Evolutionary conservation across 345 rosid genomes (phyloP), one percentile per base, ranked within the genome.

Genomic region (Noccaea caerulescens): DNA sequence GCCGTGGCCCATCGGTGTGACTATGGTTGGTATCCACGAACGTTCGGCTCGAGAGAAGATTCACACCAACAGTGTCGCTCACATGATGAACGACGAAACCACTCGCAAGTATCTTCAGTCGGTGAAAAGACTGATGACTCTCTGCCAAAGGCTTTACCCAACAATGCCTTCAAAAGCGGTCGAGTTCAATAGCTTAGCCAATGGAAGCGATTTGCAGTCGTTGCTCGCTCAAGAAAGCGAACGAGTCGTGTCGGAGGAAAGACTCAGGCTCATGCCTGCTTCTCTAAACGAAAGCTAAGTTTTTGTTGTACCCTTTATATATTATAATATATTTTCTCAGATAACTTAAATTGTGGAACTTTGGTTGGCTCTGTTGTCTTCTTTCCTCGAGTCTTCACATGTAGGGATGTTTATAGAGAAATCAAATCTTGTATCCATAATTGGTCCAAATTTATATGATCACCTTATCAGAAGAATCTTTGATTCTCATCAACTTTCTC

Each of bases 11-110:
- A 94, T 94, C 36, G 96, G 97, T 76, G 99, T 94, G 13, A 94
- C 99, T 82, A 94, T 94, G 99, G 99, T 94, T 84, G 99, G 99
- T 82, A 94, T 94, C 73, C 99, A 94, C 33, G 99, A 94, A 74
- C 95, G 97, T 76, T 94, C 97, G 33, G 97, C 99, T 5, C 95
- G 97, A 16, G 97, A 94, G 84, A 94, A 94, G 86, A 91, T 91
- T 70, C 84, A 88, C 72, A 94, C 99, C 7, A 94, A 89, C 81
- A 91, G 96, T 82, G 99, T 94, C 32, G 97, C 95, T 36, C 99
- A 94, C 80, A 89, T 94, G 65, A 94, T 94, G 99, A 94, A 94
- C 38, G 99, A 94, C 12, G 99, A 94, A 80, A 94, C 96, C 34
- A 94, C 97, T 43, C 96, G 97, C 8, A 94, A 94, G 73, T 94